Base-by-base conservation (phyloP, 805 yeast genomes). In the Hanseniaspora lindneri region DNA sequence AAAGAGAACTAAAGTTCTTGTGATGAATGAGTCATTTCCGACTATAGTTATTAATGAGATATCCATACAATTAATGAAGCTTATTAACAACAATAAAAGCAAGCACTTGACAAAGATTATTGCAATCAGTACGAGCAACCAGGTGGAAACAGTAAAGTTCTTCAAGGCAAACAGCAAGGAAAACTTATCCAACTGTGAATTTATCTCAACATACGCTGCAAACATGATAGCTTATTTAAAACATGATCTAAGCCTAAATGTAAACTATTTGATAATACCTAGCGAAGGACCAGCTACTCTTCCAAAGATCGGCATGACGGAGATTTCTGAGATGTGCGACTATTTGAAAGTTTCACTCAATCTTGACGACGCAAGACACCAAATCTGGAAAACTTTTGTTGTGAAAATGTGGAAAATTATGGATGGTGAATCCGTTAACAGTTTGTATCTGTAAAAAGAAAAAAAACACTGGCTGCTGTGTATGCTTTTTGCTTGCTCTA, bases 201-300 rank as follows among this genome's bases (percentile, higher is more conserved):
- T 73, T 47, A 61, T 79, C 24, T 74, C 82, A 0, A 83, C 83
- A 0, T 69, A 75, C 21, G 55, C 71, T 8, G 83, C 77, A 2
- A n/a, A 66, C 74, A 0, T 52, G 67, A 4, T 57, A 60, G 17
- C 67, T 69, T 50, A 58, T 52, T 17, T 59, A 28, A 20, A 54
- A 28, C 19, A 27, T 27, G 14, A 30, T 13, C 3, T 14, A 7
- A 6, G 11, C 8, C 8, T 23, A 5, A 44, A 44, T 16, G 11
- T 44, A 1, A 34, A 25, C 9, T 59, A 29, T 8, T 54, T 50
- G 32, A 60, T 46, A 52, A 61, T 74, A 39, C 76, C 77, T 52
- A 71, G 81, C 36, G 83, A 78, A 60, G 84, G 84, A 4, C 78
- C 75, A 19, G 66, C 72, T 2, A 81, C 80, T 2, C 76, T 66